Evolutionary conservation across 495 filamentous ascomycete genomes (phyloP), one percentile per base, ranked within the genome.

Genomic region (Penicillium herquei): DNA sequence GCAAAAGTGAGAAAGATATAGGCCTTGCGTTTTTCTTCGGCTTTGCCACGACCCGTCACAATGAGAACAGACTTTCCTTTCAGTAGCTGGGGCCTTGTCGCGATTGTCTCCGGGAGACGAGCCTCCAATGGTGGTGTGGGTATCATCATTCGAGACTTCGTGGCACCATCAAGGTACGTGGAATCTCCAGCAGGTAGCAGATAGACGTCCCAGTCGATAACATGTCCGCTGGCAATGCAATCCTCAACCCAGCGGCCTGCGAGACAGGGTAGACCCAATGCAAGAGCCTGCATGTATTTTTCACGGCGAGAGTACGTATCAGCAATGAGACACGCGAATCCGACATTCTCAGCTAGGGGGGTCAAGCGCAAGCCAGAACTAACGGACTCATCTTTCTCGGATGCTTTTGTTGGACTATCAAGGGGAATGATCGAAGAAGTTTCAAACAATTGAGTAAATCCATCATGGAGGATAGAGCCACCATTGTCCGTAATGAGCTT

Each of bases 261-360:
- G 6, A 98, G 78, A 58, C 91, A 95, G 0, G 95, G 95, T 1
- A 98, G 67, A 5, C 90, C 90, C 4, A 98, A 81, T 7, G 95
- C 92, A 11, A 98, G 84, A 0, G 94, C 94, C 68, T 98, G 93
- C 80, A 98, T 88, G 70, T 94, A 96, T 59, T 98, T 98, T 35
- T 85, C 83, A 52, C 88, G 87, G n/a, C 94, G 85, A 11, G 88
- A 95, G 69, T 96, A 87, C 30, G 82, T 81, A 67, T 97, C 89
- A 0, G 94, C 87, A 56, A 98, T 91, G 14, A 98, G 73, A 18
- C 88, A 90, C 1, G 86, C 81, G 68, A 98, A 98, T 5, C 91
- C 90, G 0, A 87, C 71, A 10, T 76, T 66, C 14, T 76, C 67
- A 30, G 84, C 81, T 11, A 71, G 68, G 0, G 71, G 39, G 1